Base-by-base conservation (phyloP, 176 grass and related monocot genomes). In the Aegilops speltoides region DNA sequence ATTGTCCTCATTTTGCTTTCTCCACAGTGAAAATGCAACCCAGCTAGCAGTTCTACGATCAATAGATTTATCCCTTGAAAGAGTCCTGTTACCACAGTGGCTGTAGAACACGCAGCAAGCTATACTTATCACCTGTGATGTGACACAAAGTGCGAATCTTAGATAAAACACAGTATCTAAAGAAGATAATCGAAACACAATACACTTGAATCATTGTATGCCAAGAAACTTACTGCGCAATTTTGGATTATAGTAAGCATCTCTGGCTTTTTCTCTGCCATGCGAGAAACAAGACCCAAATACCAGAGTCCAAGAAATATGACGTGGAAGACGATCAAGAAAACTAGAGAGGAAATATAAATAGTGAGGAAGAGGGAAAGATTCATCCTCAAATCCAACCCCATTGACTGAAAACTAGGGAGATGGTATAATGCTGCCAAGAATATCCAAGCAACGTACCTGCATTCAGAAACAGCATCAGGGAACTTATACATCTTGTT, bases 361-460 rank as follows among this genome's bases (percentile, higher is more conserved):
- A 99, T 94, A 31, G 79, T 94, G 41, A 96, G 87, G 84, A 93
- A 99, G 52, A 99, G 79, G 84, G 94, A 99, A 79, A 99, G 90
- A 77, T 99, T 99, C 97, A 99, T 99, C 59, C 92, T 77, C 89
- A 99, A 88, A 94, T 99, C 94, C 79, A 99, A 85, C 40, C 97
- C 97, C 97, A 99, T 99, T 32, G 97, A 99, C 72, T 90, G 94
- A 91, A 99, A 99, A 93, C 97, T 99, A n/a, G 97, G 97, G 73
- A 99, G 94, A 86, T 99, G 97, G 83, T 98, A 98, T 68, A 96
- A 87, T 59, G 97, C 94, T 85, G 97, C 94, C 77, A 95, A 87
- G 89, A 96, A 99, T 86, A 99, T 99, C 97, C 97, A 99, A 46
- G 89, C 94, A 82, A 99, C 91, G 63, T 99, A 99, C 97, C 97